Evolutionary conservation across 257 asterid species (phyloP), one percentile per base, ranked within the genome.

Genomic region (Fraxinus cuspidata): DNA sequence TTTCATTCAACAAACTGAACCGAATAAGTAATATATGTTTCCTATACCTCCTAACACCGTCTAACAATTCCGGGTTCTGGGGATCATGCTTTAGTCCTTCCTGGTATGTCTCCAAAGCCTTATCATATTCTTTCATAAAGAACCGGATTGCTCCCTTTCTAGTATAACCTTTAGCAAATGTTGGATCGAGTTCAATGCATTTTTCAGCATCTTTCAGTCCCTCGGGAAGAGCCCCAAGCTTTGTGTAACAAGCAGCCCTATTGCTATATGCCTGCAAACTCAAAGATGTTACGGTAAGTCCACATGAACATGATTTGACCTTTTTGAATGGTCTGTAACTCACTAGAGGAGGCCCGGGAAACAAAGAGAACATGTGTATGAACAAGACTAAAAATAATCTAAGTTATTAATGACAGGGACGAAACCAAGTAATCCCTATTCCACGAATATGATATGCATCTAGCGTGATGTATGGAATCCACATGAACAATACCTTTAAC

Each of bases 171-270:
- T 94, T 94, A 0, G 89, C 38, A 80, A 94, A 94, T 5, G 92
- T 88, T 21, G 98, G 97, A 69, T 92, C 97, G 19, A 94, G 92
- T 80, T 94, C 98, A 70, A 94, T 90, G 81, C 98, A 94, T 68
- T 94, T 94, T 31, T 94, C 98, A 2, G 98, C 96, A 81, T 94
- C 98, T 83, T 91, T 94, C 1, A 94, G 90, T 21, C 90, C 98
- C 88, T 94, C 97, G 0, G 98, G 98, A 87, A 94, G 72, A 10
- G 98, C 98, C 70, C 89, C 96, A 64, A 94, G 97, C 81, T 94
- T 94, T 25, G 97, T 91, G 84, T 94, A 94, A 79, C 94, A 88
- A 42, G 98, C 97, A 44, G 98, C 97, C 66, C 98, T 90, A 27
- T 94, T 94, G 82, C 98, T 94, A 78, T 91, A 94, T 66, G 97